A percentile compares a stretch with the other conserved stretches of the same genome.
Evolutionary conservation across 805 yeast genomes (phyloP).

Genomic region (Naumovozyma dairenensis): DNA sequence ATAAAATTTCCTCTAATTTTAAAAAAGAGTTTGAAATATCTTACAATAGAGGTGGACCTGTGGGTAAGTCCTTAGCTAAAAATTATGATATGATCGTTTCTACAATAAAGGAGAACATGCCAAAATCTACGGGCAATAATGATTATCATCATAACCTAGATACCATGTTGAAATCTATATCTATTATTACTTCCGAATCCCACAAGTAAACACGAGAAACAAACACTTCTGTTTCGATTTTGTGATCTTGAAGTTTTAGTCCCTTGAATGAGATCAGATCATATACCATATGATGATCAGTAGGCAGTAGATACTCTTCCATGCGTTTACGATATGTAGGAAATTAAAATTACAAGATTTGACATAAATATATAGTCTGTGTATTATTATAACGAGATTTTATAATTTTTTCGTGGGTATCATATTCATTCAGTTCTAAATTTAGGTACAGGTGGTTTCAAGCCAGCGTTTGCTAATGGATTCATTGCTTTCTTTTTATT

Average conservation of each 20-base stretch:
- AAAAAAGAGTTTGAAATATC: constrained; percentile 27
- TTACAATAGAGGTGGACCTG: constrained; percentile 29
- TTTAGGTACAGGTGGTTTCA: constrained; percentile 7
- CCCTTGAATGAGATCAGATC: no score
- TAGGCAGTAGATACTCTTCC: no score
- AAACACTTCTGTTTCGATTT: no score
- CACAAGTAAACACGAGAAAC: no score
- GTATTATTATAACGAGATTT: no score
- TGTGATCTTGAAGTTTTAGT: no score
- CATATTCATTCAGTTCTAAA: constrained; percentile 11
- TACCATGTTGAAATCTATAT: constrained; percentile 17
- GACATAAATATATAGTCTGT: no score
- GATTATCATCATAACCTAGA: constrained; percentile 10
- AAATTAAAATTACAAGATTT: no score
- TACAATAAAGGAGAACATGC: constrained; percentile 15
- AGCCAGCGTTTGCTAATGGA: constrained; percentile 11
- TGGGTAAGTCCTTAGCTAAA: constrained; percentile 22
- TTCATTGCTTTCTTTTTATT: constrained; percentile 18
- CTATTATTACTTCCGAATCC: constrained; percentile 10
- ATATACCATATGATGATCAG: no score
- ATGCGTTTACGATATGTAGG: no score
- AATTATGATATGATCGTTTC: constrained; percentile 15
- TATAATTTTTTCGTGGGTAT: neutral
- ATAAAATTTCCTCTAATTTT: constrained; percentile 15
- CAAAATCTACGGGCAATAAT: constrained; percentile 6